phyloP scores from a whole-genome alignment of 768 basidiomycete genomes.

The Gelatoporia subvermispora region DNA sequence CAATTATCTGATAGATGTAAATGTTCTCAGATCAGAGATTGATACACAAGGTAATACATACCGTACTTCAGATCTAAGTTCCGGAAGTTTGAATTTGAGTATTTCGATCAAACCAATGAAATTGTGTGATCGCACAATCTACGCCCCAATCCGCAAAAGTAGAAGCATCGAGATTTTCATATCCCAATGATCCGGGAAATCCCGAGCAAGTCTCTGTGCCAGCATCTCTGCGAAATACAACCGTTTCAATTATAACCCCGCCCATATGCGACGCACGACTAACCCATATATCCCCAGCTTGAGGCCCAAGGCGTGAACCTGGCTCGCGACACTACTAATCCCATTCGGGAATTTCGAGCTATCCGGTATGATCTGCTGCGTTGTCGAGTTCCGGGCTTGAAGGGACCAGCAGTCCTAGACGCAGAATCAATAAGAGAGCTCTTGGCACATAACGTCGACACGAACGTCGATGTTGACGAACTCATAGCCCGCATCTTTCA shows the following conservation, averaged over 20 bases:
- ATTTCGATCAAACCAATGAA: not conserved
- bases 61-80: slow-evolving; percentile 47
- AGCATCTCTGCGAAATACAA: slow-evolving; percentile 37
- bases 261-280: not conserved
- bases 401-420: slow-evolving; percentile 46
- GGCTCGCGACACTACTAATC: slow-evolving; percentile 37
- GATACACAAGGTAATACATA: slow-evolving; percentile 12
- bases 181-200: slow-evolving; percentile 51
- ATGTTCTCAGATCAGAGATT: not conserved
- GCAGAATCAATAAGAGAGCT: not conserved
- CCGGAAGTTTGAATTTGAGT: not conserved
- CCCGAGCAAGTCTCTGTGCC: slow-evolving; percentile 50
- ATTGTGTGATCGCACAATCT: slow-evolving; percentile 31
- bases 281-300: slow-evolving; percentile 51
- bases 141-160: slow-evolving; percentile 52
- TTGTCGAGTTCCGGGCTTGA: slow-evolving; percentile 35
- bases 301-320: slow-evolving; percentile 43
- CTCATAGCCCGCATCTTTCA: slow-evolving; percentile 44
- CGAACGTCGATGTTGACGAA: slow-evolving; percentile 50
- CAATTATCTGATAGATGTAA: slow-evolving; percentile 40
- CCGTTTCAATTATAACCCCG: not conserved
- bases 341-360: slow-evolving; percentile 50
- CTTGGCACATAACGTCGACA: not conserved
- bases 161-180: slow-evolving; percentile 44
- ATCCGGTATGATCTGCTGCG: slow-evolving; percentile 42